These are phyloP conservation scores for Fraxinus dipetala DNA, from an alignment of 305 asterid genomes.

Conservation along the genomic window DNA sequence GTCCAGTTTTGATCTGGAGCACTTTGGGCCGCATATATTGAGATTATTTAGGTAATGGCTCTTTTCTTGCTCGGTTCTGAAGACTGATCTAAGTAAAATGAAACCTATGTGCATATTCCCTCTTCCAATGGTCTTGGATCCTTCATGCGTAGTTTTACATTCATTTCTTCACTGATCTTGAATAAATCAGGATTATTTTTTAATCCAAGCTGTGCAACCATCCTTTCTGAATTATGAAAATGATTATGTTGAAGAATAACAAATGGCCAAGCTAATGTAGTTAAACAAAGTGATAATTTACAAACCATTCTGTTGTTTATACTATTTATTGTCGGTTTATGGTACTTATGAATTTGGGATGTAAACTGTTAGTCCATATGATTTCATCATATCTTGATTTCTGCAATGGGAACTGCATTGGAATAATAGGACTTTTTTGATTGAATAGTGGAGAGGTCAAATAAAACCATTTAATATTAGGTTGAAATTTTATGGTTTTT, in stretches of 20 bases:
- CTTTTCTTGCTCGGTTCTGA: neutral
- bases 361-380: neutral
- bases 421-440: neutral
- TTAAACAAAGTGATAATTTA: neutral
- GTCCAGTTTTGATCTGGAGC: slow-evolving; percentile 61
- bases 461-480: neutral
- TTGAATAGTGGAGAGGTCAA: neutral
- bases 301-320: neutral
- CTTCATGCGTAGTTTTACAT: neutral
- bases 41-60: slow-evolving; percentile 56
- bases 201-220: neutral
- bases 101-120: neutral
- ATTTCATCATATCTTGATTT: neutral
- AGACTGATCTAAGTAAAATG: neutral
- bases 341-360: neutral
- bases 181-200: neutral
- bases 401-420: neutral
- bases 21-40: slow-evolving; percentile 71
- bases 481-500: neutral
- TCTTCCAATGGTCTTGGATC: neutral
- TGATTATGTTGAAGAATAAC: neutral
- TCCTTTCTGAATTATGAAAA: neutral
- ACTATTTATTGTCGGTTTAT: neutral
- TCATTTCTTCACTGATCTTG: neutral
- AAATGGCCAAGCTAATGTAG: neutral